Conservation (phyloP, 1,284 basidiomycete genomes). For the Porogramme epimiltina region DNA sequence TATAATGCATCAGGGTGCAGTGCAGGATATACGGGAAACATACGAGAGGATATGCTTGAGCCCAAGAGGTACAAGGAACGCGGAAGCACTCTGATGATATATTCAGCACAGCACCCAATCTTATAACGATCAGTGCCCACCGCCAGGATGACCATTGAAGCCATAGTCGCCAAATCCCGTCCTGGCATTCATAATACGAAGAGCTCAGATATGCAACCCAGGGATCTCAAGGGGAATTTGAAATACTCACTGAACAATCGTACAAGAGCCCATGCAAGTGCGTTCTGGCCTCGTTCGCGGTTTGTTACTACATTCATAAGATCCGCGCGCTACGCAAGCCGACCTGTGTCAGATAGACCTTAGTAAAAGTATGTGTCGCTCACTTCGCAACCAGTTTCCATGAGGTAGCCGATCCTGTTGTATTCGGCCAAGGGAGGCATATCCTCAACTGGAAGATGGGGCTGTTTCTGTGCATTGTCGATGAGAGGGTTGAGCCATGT, state of each 20-base stretch:
- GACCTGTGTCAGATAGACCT: too few relatives aligned
- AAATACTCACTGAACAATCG: constrained; percentile 20
- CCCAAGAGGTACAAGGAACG: constrained; percentile 8
- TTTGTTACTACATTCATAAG: constrained; percentile 7
- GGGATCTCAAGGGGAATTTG: background rate
- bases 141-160: constrained; percentile 1
- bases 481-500: constrained; percentile 47
- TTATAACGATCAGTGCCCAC: background rate
- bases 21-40: background rate
- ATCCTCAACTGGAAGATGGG: constrained; percentile 22
- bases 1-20: background rate
- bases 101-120: too few relatives aligned
- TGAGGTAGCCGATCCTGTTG: constrained; percentile 39
- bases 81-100: constrained; percentile 4
- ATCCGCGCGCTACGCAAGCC: constrained; percentile 26
- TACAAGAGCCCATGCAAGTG: constrained; percentile 32
- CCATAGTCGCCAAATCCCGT: constrained; percentile 1
- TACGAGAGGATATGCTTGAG: constrained; percentile 12
- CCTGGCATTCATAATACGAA: background rate
- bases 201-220: too few relatives aligned
- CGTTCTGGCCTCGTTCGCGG: constrained; percentile 15
- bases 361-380: too few relatives aligned
- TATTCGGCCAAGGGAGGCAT: constrained; percentile 46
- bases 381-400: constrained; percentile 29
- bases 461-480: constrained; percentile 17